A percentile compares a stretch with the other conserved stretches of the same genome.
phyloP scores from a whole-genome alignment of 169 alveolate genomes.

The Eimeria tenella region DNA sequence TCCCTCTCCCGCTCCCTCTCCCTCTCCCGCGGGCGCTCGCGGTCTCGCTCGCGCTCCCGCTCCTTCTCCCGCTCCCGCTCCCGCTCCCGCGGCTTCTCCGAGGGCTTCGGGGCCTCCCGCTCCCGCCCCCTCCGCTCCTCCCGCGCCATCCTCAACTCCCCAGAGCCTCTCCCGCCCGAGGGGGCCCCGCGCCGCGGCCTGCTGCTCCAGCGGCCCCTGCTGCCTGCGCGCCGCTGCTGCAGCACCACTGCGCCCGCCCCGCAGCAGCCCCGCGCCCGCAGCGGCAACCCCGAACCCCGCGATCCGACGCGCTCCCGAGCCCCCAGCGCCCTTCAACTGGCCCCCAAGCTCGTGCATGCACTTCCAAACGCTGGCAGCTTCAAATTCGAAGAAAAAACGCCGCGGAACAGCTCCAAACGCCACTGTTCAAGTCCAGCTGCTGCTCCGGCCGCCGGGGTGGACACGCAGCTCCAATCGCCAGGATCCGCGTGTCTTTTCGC shows the following conservation, averaged over 20 bases:
- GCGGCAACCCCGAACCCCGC: not conserved
- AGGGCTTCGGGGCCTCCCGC: constrained; percentile 2
- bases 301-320: not conserved
- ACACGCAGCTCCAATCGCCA: too few species aligned
- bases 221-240: not conserved
- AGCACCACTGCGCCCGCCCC: too few species aligned
- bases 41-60: not conserved
- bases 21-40: not conserved
- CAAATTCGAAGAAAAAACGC: too few species aligned
- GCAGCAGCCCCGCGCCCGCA: too few species aligned
- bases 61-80: constrained; percentile 21
- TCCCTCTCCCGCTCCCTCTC: not conserved
- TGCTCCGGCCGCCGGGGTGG: too few species aligned
- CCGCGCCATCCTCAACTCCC: not conserved
- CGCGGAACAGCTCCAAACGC: too few species aligned
- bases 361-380: too few species aligned
- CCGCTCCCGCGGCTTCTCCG: constrained; percentile 12
- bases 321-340: not conserved
- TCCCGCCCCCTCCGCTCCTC: constrained; percentile 29
- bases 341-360: too few species aligned
- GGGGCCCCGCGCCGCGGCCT: not conserved
- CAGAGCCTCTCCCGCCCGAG: not conserved
- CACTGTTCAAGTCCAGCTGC: too few species aligned
- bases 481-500: too few species aligned
- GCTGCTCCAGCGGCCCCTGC: not conserved